Evolutionary conservation across 1,284 basidiomycete genomes (phyloP).

Genomic region (Takashimella tepidaria): DNA sequence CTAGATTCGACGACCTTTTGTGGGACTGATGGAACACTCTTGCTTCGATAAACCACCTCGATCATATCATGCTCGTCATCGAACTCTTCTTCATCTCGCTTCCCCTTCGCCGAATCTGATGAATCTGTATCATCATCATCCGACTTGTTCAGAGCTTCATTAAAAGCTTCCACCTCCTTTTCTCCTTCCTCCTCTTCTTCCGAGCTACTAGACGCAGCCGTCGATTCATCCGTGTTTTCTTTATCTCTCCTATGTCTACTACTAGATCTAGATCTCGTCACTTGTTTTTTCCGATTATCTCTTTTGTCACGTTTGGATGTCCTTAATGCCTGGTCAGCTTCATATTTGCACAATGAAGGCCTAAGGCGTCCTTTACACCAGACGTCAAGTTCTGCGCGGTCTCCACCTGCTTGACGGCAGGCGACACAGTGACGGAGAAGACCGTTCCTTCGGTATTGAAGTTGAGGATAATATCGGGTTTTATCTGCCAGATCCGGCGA

Average conservation of each 20-base stretch:
- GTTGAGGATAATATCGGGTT: not conserved
- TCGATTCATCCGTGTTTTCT: not conserved
- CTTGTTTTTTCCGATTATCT: not conserved
- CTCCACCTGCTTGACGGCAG: conserved; percentile 15
- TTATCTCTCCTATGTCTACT: too few relatives aligned
- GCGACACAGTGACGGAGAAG: not conserved
- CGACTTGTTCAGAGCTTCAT: too few relatives aligned
- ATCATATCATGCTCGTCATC: not conserved
- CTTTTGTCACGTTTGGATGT: not conserved
- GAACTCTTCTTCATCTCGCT: not conserved
- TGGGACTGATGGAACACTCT: too few relatives aligned
- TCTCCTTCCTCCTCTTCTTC: not conserved
- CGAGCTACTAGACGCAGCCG: not conserved
- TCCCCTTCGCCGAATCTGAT: not conserved
- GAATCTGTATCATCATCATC: not conserved
- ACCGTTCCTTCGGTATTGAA: conserved; percentile 10
- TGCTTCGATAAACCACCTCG: too few relatives aligned
- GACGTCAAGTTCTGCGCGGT: conserved; percentile 12
- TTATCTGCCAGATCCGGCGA: not conserved
- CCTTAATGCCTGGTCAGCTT: not conserved
- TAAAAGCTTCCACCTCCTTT: not conserved
- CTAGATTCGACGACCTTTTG: too few relatives aligned
- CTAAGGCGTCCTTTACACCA: conserved; percentile 11
- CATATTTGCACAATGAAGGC: not conserved
- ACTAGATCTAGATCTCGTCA: not conserved